Conservation (phyloP, 768 basidiomycete genomes). For the Dacryopinax primogenitus region DNA sequence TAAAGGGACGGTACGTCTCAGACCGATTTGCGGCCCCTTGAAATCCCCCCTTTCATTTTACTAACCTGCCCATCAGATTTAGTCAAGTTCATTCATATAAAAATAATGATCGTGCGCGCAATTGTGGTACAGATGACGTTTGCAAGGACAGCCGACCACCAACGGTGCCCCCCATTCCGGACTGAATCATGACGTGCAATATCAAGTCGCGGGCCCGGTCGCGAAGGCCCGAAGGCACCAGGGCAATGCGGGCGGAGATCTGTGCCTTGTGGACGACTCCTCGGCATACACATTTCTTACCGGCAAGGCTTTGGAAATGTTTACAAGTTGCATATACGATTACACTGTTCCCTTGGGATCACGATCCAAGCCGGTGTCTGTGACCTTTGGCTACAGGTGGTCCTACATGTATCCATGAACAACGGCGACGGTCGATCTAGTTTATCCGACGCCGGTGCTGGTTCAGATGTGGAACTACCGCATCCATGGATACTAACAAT, state of each 20-base stretch:
- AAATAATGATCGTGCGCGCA: no score
- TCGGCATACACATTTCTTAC: neutral
- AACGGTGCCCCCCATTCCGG: neutral
- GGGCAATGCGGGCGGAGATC: neutral
- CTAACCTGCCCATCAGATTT: no score
- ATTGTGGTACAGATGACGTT: no score
- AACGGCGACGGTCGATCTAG: no score
- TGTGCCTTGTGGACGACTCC: constrained; percentile 3
- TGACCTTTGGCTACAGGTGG: no score
- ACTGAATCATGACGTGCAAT: neutral
- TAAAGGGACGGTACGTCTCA: neutral
- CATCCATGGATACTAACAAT: constrained; percentile 2
- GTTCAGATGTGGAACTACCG: neutral
- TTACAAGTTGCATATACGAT: neutral
- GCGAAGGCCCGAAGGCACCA: neutral
- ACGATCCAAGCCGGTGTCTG: neutral
- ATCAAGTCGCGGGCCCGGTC: neutral
- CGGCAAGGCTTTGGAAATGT: neutral
- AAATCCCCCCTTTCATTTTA: no score
- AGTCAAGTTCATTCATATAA: no score
- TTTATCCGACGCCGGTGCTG: neutral
- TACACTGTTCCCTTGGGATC: neutral
- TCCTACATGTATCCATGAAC: no score
- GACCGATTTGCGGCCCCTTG: neutral
- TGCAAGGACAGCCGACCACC: no score